Percentiles rank a stretch among this genome's conserved stretches.
These are phyloP conservation scores for Cyclotella sp. DNA, from an alignment of 108 stramenopile genomes.

Conservation along the genomic window DNA sequence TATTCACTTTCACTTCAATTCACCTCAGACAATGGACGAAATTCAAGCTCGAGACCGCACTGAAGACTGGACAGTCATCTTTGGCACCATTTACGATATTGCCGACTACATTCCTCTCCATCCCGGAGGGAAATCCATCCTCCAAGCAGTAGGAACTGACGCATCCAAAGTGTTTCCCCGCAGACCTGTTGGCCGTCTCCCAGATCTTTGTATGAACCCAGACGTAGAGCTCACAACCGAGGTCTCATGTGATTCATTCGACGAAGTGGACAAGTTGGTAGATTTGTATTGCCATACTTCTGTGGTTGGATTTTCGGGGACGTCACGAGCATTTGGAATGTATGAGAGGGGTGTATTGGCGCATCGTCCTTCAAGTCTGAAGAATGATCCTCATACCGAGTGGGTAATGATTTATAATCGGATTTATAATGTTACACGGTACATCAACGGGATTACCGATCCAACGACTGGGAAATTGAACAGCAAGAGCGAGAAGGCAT, in stretches of 20 bases:
- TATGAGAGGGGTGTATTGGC: constrained; percentile 43
- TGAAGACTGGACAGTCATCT: constrained; percentile 59
- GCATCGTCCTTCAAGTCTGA: constrained; percentile 29
- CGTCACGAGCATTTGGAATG: constrained; percentile 29
- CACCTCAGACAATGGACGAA: constrained; percentile 39
- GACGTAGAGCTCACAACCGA: constrained; percentile 26
- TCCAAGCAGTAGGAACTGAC: constrained; percentile 29
- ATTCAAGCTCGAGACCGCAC: constrained; percentile 38
- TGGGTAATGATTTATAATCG: constrained; percentile 51
- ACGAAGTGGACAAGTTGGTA: constrained; percentile 44
- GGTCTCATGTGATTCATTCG: constrained; percentile 37
- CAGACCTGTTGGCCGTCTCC: constrained; percentile 39
- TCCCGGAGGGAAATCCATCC: constrained; percentile 48
- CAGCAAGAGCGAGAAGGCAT: constrained; percentile 47
- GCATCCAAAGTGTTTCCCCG: constrained; percentile 57
- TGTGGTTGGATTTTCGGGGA: constrained; percentile 41
- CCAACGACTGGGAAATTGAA: constrained; percentile 34
- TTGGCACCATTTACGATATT: constrained; percentile 53
- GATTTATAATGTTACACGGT: constrained; percentile 57
- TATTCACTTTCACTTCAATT: background rate
- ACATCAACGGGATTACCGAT: constrained; percentile 41
- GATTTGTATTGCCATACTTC: constrained; percentile 43
- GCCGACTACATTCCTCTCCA: constrained; percentile 37
- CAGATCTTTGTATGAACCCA: constrained; percentile 33
- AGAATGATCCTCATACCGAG: constrained; percentile 43